These are phyloP conservation scores for Crithidia expoeki DNA, from an alignment of 208 protist species.

Conservation along the genomic window DNA sequence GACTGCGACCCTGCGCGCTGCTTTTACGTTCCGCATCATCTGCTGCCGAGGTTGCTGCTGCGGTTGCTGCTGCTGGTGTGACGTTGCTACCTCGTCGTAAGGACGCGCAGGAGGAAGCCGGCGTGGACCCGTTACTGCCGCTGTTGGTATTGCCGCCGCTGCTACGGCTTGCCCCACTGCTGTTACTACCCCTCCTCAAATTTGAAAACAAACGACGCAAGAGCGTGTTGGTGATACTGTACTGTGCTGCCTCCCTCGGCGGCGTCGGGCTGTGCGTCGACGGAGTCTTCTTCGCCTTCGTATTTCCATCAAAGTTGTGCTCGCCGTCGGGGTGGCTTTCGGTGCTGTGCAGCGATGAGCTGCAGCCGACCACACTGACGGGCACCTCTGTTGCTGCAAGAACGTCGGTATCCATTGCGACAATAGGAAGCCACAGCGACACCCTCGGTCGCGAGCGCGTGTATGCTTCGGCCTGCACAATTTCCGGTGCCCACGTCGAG, in stretches of 20 bases:
- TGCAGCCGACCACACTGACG: not conserved
- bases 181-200: not conserved
- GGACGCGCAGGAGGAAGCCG: not conserved
- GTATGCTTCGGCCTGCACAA: not conserved
- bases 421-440: slow-evolving; percentile 14
- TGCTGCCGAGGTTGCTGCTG: too few relatives aligned
- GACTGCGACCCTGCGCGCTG: too few relatives aligned
- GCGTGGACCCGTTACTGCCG: not conserved
- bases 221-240: not conserved
- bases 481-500: slow-evolving; percentile 4
- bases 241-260: not conserved
- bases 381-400: not conserved
- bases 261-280: not conserved
- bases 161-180: not conserved
- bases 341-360: slow-evolving; percentile 10
- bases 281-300: not conserved
- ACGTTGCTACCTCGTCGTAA: not conserved
- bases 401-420: not conserved
- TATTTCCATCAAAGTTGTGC: too few relatives aligned
- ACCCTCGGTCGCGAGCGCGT: not conserved
- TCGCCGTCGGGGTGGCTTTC: slow-evolving; percentile 1
- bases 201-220: not conserved
- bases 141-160: not conserved
- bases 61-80: not conserved
- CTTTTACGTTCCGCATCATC: too few relatives aligned